Percentiles rank a stretch among this genome's conserved stretches.
Evolutionary conservation across 305 asterid genomes (phyloP).

Genomic region (Fraxinus sp.): DNA sequence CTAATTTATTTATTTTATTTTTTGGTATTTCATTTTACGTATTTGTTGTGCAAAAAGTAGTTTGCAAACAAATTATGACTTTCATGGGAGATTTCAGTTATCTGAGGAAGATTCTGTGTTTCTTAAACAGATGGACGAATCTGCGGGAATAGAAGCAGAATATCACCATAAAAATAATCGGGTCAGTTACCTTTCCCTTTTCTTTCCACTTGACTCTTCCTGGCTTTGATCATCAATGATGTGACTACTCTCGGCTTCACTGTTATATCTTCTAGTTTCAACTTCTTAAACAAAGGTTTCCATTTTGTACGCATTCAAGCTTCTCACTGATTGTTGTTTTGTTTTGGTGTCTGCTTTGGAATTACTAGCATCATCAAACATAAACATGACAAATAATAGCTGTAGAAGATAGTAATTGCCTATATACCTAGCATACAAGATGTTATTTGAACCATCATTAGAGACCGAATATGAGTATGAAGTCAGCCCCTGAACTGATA

Average conservation of each 20-base stretch:
- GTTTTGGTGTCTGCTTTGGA: neutral
- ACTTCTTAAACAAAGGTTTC: neutral
- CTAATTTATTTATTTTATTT: slow-evolving; percentile 18
- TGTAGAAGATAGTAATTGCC: neutral
- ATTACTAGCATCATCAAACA: neutral
- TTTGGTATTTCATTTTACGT: neutral
- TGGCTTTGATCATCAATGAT: slow-evolving; percentile 10
- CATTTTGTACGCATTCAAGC: neutral
- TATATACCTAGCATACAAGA: neutral
- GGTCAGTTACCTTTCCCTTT: slow-evolving; percentile 45
- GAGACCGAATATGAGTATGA: neutral
- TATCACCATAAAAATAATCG: slow-evolving; percentile 91
- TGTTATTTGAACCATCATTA: neutral
- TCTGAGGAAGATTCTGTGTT: slow-evolving; percentile 20
- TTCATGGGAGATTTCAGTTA: neutral
- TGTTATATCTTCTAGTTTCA: slow-evolving; percentile 2
- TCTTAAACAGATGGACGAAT: slow-evolving; percentile 78
- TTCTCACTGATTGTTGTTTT: neutral
- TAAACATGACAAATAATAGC: neutral
- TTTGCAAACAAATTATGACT: slow-evolving; percentile 2
- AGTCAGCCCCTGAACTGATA: neutral
- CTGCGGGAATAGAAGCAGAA: slow-evolving; percentile 98
- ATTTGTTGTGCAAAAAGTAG: slow-evolving; percentile 9
- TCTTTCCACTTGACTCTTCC: slow-evolving; percentile 19
- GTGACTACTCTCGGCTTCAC: slow-evolving; percentile 13